Conservation (phyloP, 202 grass and related monocot genomes). For the Saccharum hybrid region DNA sequence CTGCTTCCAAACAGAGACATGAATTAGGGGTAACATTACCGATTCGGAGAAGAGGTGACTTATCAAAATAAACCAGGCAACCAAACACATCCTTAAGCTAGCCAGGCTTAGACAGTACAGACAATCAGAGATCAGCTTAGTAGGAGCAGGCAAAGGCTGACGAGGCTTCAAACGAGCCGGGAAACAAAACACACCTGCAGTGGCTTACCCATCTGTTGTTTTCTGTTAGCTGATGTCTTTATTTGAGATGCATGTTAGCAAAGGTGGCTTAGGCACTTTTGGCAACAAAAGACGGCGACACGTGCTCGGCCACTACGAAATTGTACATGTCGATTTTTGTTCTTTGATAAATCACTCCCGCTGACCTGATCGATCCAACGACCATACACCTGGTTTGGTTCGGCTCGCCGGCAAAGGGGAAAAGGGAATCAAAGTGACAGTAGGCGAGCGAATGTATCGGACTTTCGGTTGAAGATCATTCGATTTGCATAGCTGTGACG, state of each 20-base stretch:
- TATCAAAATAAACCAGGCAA: too few species aligned
- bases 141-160: too few species aligned
- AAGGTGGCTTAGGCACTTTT: neutral
- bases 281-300: neutral
- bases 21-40: too few species aligned
- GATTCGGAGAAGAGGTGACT: too few species aligned
- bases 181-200: too few species aligned
- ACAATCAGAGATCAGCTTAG: too few species aligned
- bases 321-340: neutral
- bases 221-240: neutral
- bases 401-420: neutral
- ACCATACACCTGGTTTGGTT: slow-evolving; percentile 2
- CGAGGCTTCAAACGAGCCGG: too few species aligned
- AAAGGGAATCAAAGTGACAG: neutral
- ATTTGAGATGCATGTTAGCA: neutral
- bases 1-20: too few species aligned
- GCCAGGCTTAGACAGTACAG: too few species aligned
- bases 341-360: neutral
- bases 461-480: slow-evolving; percentile 4
- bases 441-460: neutral
- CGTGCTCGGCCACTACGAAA: neutral
- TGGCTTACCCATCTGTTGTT: too few species aligned
- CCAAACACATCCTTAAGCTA: too few species aligned
- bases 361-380: neutral
- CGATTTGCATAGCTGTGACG: neutral